Evolutionary conservation across 371 early-diverging fungal genomes (phyloP).

Genomic region (Mucor piriformis): DNA sequence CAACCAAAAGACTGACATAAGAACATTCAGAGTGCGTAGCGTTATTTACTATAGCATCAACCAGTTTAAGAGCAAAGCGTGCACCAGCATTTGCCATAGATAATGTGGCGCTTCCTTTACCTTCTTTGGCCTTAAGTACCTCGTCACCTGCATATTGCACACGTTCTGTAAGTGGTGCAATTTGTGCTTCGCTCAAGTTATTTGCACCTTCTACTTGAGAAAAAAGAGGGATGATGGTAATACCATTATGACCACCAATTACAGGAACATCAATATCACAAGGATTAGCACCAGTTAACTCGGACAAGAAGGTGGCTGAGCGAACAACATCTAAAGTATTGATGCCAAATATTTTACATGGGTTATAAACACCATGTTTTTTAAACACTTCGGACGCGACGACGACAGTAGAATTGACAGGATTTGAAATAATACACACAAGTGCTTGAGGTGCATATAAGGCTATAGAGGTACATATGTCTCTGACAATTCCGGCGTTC

Average conservation of each 20-base stretch:
- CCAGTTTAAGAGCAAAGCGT: slow-evolving; percentile 73
- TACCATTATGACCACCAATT: slow-evolving; percentile 91
- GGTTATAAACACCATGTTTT: slow-evolving; percentile 72
- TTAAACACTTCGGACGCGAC: slow-evolving; percentile 87
- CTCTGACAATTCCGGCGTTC: slow-evolving; percentile 86
- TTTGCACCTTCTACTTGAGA: slow-evolving; percentile 58
- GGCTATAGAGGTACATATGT: slow-evolving; percentile 78
- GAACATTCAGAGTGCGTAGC: slow-evolving; percentile 72
- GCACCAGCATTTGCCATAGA: slow-evolving; percentile 93
- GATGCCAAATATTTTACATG: slow-evolving; percentile 86
- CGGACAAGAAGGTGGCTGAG: slow-evolving; percentile 78
- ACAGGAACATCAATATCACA: slow-evolving; percentile 68
- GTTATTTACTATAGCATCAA: slow-evolving; percentile 67
- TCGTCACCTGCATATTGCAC: slow-evolving; percentile 95
- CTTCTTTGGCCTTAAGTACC: slow-evolving; percentile 91
- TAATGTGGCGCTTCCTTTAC: slow-evolving; percentile 80
- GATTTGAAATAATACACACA: slow-evolving; percentile 86
- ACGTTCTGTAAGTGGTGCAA: slow-evolving; percentile 75
- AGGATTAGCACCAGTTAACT: slow-evolving; percentile 54
- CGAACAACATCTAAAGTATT: slow-evolving; percentile 88
- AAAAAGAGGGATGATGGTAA: slow-evolving; percentile 83
- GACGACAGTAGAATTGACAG: slow-evolving; percentile 92
- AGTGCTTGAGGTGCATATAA: slow-evolving; percentile 82
- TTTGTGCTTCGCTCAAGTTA: slow-evolving; percentile 65
- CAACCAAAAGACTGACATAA: slow-evolving; percentile 78